Conservation (phyloP, 2,329 filamentous ascomycete species). For the Xenosphaeropsis pyriputrescens region DNA sequence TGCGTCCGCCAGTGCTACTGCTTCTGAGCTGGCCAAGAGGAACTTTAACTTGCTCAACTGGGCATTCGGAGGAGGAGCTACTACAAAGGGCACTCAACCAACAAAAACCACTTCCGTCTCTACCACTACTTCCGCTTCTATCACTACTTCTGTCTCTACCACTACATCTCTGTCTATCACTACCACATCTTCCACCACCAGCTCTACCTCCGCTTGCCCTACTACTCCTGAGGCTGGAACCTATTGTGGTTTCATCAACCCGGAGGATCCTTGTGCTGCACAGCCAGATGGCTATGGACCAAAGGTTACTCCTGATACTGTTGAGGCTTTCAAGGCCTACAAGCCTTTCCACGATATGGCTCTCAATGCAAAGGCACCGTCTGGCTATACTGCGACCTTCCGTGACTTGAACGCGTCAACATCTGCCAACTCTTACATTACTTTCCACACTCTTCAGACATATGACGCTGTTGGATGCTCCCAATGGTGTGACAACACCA, state of each 20-base stretch:
- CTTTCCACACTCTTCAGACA: conserved; percentile 12
- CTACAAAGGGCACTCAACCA: too few relatives aligned
- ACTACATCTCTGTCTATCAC: too few relatives aligned
- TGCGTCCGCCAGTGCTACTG: conserved; percentile 5
- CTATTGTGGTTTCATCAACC: background rate
- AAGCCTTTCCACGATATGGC: conserved; percentile 4
- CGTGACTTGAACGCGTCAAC: conserved; percentile 15
- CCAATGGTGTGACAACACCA: conserved; percentile 13
- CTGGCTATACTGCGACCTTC: conserved; percentile 19
- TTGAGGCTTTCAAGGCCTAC: background rate
- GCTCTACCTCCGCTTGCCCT: too few relatives aligned
- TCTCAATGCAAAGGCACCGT: conserved; percentile 12
- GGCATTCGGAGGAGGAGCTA: too few relatives aligned
- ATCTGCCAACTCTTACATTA: conserved; percentile 14
- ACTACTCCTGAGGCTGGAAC: too few relatives aligned
- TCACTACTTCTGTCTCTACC: too few relatives aligned
- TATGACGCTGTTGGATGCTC: conserved; percentile 18
- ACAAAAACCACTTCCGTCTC: too few relatives aligned
- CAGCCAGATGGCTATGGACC: conserved; percentile 1
- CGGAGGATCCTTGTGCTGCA: conserved; percentile 9
- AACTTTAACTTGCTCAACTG: too few relatives aligned
- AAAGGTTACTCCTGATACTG: background rate
- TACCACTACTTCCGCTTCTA: too few relatives aligned
- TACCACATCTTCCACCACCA: too few relatives aligned
- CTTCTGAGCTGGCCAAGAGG: conserved; percentile 1